Evolutionary conservation across 306 rosid species (phyloP).

Genomic region (Malus sylvestris): DNA sequence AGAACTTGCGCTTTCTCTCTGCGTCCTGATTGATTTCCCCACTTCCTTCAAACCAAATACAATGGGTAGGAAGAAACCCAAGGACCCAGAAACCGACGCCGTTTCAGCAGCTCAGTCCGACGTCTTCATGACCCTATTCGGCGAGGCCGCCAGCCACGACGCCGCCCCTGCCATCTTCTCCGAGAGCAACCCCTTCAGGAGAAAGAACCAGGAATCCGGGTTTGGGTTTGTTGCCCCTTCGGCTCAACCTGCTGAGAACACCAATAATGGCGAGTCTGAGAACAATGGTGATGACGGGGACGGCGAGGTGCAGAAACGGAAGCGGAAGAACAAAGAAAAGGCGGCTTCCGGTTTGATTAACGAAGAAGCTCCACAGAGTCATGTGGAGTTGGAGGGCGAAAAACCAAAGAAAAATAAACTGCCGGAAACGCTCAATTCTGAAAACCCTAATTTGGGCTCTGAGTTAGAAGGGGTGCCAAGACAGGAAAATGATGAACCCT

Average conservation of each 20-base stretch:
- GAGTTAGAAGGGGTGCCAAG: not conserved
- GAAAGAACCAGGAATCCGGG: conserved; percentile 30
- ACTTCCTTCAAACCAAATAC: not conserved
- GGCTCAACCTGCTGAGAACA: not conserved
- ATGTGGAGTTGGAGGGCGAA: conserved; percentile 11
- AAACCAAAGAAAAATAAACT: conserved; percentile 37
- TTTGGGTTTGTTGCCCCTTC: not conserved
- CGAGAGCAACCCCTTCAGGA: conserved; percentile 54
- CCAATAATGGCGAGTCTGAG: not conserved
- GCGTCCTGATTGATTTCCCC: not conserved
- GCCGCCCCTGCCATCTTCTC: conserved; percentile 54
- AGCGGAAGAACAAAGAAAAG: conserved; percentile 29
- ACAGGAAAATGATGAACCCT: not conserved
- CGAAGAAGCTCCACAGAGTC: conserved; percentile 22
- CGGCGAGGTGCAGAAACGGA: conserved; percentile 30
- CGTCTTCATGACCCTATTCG: conserved; percentile 53
- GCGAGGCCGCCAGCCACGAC: conserved; percentile 18
- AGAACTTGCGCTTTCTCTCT: not conserved
- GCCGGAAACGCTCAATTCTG: not conserved
- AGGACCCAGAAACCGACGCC: conserved; percentile 25
- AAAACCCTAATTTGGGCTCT: not conserved
- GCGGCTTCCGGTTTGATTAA: conserved; percentile 7
- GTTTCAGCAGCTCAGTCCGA: conserved; percentile 33
- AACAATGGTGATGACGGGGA: conserved; percentile 14
- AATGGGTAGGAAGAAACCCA: conserved; percentile 57